Evolutionary conservation across 78 protist genomes (phyloP).

Genomic region (Dictyostelium capitatum): DNA sequence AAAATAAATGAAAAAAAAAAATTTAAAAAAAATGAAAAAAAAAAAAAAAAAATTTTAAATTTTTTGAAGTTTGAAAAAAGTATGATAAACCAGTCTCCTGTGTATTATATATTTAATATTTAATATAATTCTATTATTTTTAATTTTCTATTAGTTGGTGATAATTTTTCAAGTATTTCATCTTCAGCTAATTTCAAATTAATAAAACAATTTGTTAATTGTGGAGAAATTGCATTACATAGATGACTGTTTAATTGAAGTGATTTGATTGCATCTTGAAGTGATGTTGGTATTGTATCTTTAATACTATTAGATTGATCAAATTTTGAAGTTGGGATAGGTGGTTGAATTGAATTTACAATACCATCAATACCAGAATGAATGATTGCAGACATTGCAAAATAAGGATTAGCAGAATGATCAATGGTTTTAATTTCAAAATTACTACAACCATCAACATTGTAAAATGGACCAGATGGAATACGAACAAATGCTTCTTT

Average conservation of each 20-base stretch:
- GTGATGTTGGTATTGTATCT: background rate
- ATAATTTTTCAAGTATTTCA: background rate
- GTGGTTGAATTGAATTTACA: background rate
- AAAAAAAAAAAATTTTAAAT: background rate
- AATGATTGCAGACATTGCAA: slow-evolving; percentile 39
- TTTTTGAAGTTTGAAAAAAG: no score
- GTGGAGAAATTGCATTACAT: background rate
- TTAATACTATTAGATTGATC: background rate
- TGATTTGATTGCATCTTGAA: background rate
- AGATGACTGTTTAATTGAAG: background rate
- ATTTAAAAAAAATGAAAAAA: background rate
- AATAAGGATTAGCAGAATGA: slow-evolving; percentile 40
- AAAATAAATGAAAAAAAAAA: background rate
- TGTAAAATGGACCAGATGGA: slow-evolving; percentile 7
- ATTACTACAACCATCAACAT: slow-evolving; percentile 4
- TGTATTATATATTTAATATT: slow-evolving; percentile 12
- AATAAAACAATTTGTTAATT: slow-evolving; percentile 1
- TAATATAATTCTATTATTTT: slow-evolving; percentile 1
- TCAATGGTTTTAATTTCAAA: slow-evolving; percentile 58
- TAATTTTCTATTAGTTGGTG: background rate
- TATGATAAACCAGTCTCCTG: no score
- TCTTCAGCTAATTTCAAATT: background rate
- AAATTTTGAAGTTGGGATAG: slow-evolving; percentile 22
- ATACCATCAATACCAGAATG: slow-evolving; percentile 34
- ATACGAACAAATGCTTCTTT: slow-evolving; percentile 51